These are phyloP conservation scores for Trichoderma reesei DNA, from an alignment of 495 filamentous ascomycete genomes.

Conservation along the genomic window DNA sequence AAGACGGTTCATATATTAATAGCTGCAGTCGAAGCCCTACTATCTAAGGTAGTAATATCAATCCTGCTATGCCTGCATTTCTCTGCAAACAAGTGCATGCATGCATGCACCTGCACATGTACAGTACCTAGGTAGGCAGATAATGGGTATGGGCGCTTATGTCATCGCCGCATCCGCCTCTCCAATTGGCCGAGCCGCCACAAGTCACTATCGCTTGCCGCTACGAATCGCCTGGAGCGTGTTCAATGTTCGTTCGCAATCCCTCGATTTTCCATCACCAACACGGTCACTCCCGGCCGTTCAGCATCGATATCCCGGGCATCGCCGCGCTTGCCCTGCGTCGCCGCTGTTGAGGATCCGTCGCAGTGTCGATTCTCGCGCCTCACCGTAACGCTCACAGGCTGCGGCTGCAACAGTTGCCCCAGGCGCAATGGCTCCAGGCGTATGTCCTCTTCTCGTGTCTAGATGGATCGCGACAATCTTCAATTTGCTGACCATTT, in stretches of 20 bases:
- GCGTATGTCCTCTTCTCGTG: slow-evolving; percentile 18
- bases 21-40: no score
- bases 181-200: not conserved
- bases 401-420: not conserved
- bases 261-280: not conserved
- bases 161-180: not conserved
- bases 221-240: not conserved
- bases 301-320: not conserved
- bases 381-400: not conserved
- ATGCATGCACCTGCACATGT: not conserved
- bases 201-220: not conserved
- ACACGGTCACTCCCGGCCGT: not conserved
- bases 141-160: not conserved
- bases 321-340: not conserved
- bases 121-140: not conserved
- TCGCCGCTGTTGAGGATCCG: not conserved
- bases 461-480: not conserved
- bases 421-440: slow-evolving; percentile 20
- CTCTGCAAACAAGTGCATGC: no score
- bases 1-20: no score
- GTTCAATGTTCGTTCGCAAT: no score
- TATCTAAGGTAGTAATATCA: no score
- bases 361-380: not conserved
- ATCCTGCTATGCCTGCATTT: no score
- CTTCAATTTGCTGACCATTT: slow-evolving; percentile 9